Conservation (phyloP, 1,284 basidiomycete genomes). For the Apiotrichum gracile region DNA sequence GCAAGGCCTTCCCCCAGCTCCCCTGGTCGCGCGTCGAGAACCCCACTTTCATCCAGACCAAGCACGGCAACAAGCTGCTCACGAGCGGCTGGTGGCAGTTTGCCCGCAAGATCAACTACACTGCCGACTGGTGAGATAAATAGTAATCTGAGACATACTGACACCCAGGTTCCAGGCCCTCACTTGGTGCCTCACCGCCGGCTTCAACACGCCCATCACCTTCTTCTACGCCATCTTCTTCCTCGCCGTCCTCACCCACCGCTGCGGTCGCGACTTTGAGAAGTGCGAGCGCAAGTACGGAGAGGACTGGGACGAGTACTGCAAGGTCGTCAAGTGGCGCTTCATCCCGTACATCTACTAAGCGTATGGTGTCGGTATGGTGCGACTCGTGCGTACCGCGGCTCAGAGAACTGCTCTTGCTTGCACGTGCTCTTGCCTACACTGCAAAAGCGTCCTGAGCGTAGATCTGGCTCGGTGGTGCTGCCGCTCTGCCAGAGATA, state of each 20-base stretch:
- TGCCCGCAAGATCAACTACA: conserved; percentile 61
- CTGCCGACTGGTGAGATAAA: conserved; percentile 32
- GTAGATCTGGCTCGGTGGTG: too few relatives aligned
- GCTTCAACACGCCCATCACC: conserved; percentile 76
- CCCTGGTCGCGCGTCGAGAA: conserved; percentile 81
- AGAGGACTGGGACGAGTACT: conserved; percentile 90
- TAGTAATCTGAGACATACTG: too few relatives aligned
- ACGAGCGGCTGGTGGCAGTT: conserved; percentile 59
- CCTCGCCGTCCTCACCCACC: conserved; percentile 78
- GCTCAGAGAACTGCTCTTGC: too few relatives aligned
- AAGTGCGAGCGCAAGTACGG: conserved; percentile 90
- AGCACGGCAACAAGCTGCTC: conserved; percentile 64
- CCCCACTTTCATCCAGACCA: conserved; percentile 87
- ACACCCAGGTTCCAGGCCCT: conserved; percentile 59
- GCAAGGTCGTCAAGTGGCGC: conserved; percentile 73
- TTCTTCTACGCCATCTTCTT: conserved; percentile 96
- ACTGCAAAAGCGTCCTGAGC: too few relatives aligned
- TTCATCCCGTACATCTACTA: conserved; percentile 67
- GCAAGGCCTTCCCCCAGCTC: conserved; percentile 89
- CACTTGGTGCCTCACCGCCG: conserved; percentile 84
- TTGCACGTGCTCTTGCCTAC: neutral
- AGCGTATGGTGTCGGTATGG: neutral
- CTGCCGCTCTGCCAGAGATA: too few relatives aligned
- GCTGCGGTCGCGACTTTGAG: conserved; percentile 85
- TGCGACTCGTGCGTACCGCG: too few relatives aligned